Base-by-base conservation (phyloP, 768 basidiomycete species). In the Daedalea quercina region DNA sequence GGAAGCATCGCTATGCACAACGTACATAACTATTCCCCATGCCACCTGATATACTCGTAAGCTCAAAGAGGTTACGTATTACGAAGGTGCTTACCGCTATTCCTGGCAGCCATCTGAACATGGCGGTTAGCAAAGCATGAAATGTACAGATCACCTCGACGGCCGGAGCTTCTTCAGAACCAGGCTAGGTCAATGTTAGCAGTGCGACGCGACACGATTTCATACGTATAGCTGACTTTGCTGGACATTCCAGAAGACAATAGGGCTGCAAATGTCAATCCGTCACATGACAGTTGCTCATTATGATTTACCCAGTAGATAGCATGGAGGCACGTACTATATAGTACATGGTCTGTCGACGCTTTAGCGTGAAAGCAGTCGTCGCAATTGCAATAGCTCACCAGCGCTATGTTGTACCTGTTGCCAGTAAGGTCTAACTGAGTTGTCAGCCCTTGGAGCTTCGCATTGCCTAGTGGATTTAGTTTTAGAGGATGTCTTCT, bases 271-370 rank as follows among this genome's bases (percentile, higher is more conserved):
- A 40, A 47, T 1, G 24, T 3, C 19, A 2, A 3, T 31, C 6
- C 28, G 11, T n/a, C n/a, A n/a, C n/a, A n/a, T n/a, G n/a, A n/a
- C n/a, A n/a, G n/a, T n/a, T n/a, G n/a, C n/a, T n/a, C n/a, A n/a
- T n/a, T n/a, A n/a, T n/a, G n/a, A n/a, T n/a, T n/a, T 17, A 48
- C 35, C 41, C 37, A 3, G 43, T 17, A 35, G 34, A 17, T 35
- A 9, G 9, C 34, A 35, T 20, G 24, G 43, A 6, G 9, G 12
- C 2, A 15, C 81, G 45, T 60, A 85, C 84, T 37, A 87, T 76
- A 63, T 85, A 85, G 60, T 75, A 87, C 77, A 82, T 80, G 0
- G 82, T 84, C 83, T 86, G 49, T 85, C n/a, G 48, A 31, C 20
- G 26, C 24, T 9, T 2, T 25, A 25, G 3, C 7, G 24, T 12